Base-by-base conservation (phyloP, 306 rosid species). In the Citrullus colocynthis region DNA sequence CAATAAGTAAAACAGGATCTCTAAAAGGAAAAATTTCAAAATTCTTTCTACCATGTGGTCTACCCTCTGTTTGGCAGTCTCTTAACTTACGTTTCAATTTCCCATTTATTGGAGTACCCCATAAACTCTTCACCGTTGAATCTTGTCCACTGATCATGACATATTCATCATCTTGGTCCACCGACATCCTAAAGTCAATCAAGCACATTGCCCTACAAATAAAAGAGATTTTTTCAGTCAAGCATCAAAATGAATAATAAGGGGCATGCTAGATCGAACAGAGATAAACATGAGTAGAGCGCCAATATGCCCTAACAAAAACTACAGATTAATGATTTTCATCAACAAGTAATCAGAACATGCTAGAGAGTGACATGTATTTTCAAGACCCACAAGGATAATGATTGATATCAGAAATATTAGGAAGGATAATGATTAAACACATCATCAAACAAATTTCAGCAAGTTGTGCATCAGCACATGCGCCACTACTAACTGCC, bases 181-280 rank as follows among this genome's bases (percentile, higher is more conserved):
- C 87, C 0, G 98, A 91, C 83, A 86, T 80, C 74, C 90, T 90
- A 75, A 96, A 92, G 84, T 96, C 99, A 58, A 96, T 96, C 82
- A 86, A 82, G 88, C 99, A 96, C 96, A 89, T 89, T 7, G 99
- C 98, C 92, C 99, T 96, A 83, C 69, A 83, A 71, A 79, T 65
- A 36, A 45, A 57, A 81, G 42, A 72, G 54, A 81, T 55, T 41
- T 80, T 55, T 51, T 36, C 82, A 71, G 84, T 87, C 64, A 86
- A 82, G 67, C 55, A 30, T 24, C 61, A 48, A 60, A 77, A 28
- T 20, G 9, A 12, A 28, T 15, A 30, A 49, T 0, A 34, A 17
- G 15, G 9, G 24, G 14, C 7, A 24, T 3, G 77, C 60, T 28
- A 30, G 60, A 49, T 30, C 54, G 3, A 72, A 30, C 24, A 49